phyloP scores from a whole-genome alignment of 1,284 basidiomycete species.

The Fistulina hepatica region DNA sequence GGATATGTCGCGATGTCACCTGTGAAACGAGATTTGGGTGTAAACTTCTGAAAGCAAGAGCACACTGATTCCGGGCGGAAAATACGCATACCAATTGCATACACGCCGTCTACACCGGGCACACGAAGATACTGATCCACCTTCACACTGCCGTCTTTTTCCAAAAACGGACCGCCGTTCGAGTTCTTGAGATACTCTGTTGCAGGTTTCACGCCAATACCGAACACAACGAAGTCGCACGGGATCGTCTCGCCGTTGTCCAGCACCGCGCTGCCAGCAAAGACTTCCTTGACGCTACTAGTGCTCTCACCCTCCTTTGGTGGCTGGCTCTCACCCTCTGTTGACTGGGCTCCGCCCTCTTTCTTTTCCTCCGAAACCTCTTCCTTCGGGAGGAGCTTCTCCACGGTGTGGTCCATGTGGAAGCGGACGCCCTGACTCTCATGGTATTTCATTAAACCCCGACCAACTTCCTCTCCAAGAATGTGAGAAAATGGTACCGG shows the following conservation, averaged over 20 bases:
- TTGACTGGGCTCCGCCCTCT: too few species aligned
- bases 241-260: constrained; percentile 62
- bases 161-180: constrained; percentile 56
- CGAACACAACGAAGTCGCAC: constrained; percentile 81
- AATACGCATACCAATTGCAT: constrained; percentile 60
- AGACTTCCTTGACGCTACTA: too few species aligned
- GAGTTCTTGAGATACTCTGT: constrained; percentile 67
- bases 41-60: constrained; percentile 2
- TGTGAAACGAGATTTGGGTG: constrained; percentile 19
- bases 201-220: constrained; percentile 81
- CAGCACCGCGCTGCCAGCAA: constrained; percentile 51
- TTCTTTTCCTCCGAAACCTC: constrained; percentile 13
- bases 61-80: not conserved
- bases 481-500: constrained; percentile 74
- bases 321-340: too few species aligned
- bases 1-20: constrained; percentile 83
- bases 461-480: constrained; percentile 75
- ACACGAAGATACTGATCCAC: constrained; percentile 78
- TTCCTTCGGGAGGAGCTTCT: constrained; percentile 57
- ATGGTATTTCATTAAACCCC: constrained; percentile 72
- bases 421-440: constrained; percentile 79
- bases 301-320: too few species aligned
- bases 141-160: constrained; percentile 71
- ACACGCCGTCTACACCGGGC: constrained; percentile 49
- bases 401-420: constrained; percentile 68